These are phyloP conservation scores for Besnoitia besnoiti DNA, from an alignment of 169 alveolate species.

Conservation along the genomic window DNA sequence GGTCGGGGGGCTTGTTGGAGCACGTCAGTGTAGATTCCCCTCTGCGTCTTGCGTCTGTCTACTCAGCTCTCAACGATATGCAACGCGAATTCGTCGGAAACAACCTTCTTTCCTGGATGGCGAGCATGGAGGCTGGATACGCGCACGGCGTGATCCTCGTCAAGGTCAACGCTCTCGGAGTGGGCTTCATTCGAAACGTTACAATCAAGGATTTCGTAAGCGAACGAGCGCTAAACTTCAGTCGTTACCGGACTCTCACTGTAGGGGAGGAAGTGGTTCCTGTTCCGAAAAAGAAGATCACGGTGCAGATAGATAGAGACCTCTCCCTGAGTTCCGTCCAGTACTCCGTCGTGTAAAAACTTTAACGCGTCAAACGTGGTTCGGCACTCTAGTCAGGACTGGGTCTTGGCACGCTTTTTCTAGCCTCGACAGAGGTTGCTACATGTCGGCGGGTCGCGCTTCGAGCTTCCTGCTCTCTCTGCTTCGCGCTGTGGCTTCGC, in stretches of 20 bases:
- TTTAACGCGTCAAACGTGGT: no score
- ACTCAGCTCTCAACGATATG: neutral
- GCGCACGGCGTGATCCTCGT: neutral
- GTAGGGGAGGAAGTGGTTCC: neutral
- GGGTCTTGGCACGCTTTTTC: no score
- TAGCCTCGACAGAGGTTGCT: no score
- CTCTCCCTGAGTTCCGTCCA: no score
- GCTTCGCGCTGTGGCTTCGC: no score
- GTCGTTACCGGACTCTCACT: neutral
- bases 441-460: no score
- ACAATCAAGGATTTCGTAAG: constrained; percentile 15
- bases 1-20: no score
- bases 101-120: neutral
- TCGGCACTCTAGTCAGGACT: no score
- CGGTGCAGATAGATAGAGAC: no score
- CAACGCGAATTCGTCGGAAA: neutral
- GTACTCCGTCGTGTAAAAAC: no score
- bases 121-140: neutral
- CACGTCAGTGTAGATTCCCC: neutral
- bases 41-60: neutral
- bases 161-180: neutral
- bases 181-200: neutral
- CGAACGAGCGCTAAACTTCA: neutral
- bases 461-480: no score
- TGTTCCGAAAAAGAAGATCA: no score